Base-by-base conservation (phyloP, 1,284 basidiomycete genomes). In the Lentinula novae-zelandiae region DNA sequence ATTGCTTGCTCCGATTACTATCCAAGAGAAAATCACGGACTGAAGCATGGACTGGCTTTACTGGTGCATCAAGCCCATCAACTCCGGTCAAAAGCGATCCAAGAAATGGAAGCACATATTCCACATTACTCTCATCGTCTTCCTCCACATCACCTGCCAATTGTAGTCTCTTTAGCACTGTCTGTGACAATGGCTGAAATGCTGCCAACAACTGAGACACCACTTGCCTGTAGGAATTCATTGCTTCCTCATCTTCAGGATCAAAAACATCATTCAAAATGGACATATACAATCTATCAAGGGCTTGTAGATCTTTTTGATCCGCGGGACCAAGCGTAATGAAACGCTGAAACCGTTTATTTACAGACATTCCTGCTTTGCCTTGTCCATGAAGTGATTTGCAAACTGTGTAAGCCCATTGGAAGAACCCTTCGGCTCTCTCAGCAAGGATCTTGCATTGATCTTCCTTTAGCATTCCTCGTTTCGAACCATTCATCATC, bases 31-130 rank as follows among this genome's bases (percentile, higher is more conserved):
- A 54, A 31, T 54, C 53, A 7, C 36, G 36, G n/a, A 53, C 34
- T 36, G 51, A 53, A 38, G 34, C 27, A n/a, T 53, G 51, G 10
- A 53, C 51, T 20, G 53, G 53, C 39, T 20, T 53, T 7, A 54
- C 12, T 5, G 9, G 38, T 13, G 22, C 8, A 40, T 54, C 39
- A 20, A 20, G 9, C 3, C 22, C 22, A 9, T 15, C 15, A 20
- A 54, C n/a, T 22, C 53, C 53, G 12, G 53, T 54, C 8, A 54
- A 42, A 9, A 54, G 53, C 12, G 53, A 54, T 31, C 53, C 53
- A 12, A 54, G 53, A 13, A 54, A 54, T 34, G 36, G n/a, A 10
- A 54, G 17, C 5, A 54, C 53, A 27, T 8, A 10, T 12, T 31
- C 10, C 20, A 54, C 17, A 20, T 8, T 34, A 53, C 5, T 5